phyloP scores from a whole-genome alignment of 257 asterid genomes.

The Capsicum pubescens region DNA sequence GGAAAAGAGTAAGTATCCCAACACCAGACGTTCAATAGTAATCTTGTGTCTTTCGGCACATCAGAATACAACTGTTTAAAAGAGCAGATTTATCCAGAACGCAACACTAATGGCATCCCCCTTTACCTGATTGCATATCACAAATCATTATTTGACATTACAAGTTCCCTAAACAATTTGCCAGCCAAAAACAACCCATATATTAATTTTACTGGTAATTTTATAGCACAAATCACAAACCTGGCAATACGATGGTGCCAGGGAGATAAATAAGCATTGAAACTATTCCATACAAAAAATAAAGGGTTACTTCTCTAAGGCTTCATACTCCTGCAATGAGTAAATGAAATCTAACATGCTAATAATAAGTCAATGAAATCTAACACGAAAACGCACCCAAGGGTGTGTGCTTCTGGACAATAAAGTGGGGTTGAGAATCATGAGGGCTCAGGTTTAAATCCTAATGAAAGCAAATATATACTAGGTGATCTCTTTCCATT shows the following conservation, averaged over 20 bases:
- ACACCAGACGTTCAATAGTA: background rate
- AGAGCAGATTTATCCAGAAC: background rate
- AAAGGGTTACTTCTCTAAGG: background rate
- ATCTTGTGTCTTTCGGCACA: background rate
- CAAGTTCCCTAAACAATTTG: background rate
- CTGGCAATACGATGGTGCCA: background rate
- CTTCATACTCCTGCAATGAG: background rate
- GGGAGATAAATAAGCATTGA: background rate
- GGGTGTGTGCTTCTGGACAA: background rate
- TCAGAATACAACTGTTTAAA: background rate
- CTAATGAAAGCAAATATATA: background rate
- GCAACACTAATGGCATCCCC: background rate
- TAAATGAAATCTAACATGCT: background rate
- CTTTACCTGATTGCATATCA: background rate
- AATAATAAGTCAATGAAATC: background rate
- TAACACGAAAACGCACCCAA: background rate
- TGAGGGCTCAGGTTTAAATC: background rate
- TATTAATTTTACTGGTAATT: no score
- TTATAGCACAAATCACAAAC: background rate
- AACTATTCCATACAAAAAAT: background rate
- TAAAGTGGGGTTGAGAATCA: background rate
- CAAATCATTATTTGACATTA: background rate
- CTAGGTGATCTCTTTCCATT: background rate
- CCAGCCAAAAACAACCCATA: background rate
- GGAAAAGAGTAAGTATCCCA: background rate